A percentile compares a stretch with the other conserved stretches of the same genome.
phyloP scores from a whole-genome alignment of 2,329 filamentous ascomycete genomes.

The Fusarium verticillioides region DNA sequence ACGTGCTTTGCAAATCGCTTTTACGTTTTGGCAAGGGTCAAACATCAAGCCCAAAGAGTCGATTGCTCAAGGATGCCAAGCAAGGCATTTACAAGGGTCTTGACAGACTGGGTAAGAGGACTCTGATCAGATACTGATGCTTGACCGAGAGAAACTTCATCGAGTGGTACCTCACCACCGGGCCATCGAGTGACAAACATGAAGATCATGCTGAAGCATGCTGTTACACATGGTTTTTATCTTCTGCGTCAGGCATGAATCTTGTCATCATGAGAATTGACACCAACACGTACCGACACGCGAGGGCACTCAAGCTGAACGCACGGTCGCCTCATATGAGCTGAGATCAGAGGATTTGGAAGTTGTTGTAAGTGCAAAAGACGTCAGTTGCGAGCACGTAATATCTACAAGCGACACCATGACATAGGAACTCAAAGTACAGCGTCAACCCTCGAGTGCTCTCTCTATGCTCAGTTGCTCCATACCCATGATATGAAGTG shows the following conservation, averaged over 20 bases:
- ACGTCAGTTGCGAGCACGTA: not conserved
- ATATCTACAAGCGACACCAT: not conserved
- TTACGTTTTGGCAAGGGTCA: conserved; percentile 13
- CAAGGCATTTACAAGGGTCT: not conserved
- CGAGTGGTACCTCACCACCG: not conserved
- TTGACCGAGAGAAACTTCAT: conserved; percentile 4
- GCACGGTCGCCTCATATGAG: conserved; percentile 1
- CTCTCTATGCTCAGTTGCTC: conserved; percentile 26
- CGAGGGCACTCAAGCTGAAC: not conserved
- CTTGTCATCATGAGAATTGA: not conserved
- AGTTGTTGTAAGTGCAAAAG: not conserved
- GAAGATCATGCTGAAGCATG: not conserved
- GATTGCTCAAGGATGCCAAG: conserved; percentile 21
- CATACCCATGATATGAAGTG: conserved; percentile 21
- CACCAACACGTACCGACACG: not conserved
- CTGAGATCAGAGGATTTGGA: not conserved
- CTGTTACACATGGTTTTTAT: not conserved
- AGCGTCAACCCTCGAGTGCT: not conserved
- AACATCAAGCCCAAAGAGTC: not conserved
- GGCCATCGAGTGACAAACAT: not conserved
- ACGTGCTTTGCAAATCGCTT: conserved; percentile 21
- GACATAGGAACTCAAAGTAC: not conserved
- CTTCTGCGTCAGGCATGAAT: not conserved
- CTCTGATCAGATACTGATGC: conserved; percentile 3
- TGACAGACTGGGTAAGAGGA: not conserved